Evolutionary conservation across 345 rosid genomes (phyloP).

Genomic region (Arabidopsis arenosa): DNA sequence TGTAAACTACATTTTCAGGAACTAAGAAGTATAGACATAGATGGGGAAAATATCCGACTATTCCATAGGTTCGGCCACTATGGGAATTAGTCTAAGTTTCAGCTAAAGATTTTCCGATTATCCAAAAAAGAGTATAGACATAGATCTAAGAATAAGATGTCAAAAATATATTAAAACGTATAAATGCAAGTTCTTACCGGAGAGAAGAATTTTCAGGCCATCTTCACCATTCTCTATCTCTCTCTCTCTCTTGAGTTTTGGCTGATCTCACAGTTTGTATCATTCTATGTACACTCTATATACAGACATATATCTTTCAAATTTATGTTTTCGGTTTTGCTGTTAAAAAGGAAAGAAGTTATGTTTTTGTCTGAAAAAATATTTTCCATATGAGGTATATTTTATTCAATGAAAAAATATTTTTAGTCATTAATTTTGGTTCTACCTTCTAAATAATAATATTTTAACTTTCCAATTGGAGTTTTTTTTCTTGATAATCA

Average conservation of each 20-base stretch:
- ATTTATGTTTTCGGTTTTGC: slow-evolving; percentile 30
- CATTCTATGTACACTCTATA: slow-evolving; percentile 8
- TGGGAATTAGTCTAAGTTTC: background rate
- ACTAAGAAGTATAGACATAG: background rate
- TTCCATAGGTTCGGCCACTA: background rate
- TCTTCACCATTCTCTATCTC: slow-evolving; percentile 12
- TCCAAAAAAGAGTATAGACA: background rate
- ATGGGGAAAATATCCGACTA: background rate
- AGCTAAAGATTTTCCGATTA: background rate
- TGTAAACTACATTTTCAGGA: background rate
- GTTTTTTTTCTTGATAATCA: background rate
- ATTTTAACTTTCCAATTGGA: background rate
- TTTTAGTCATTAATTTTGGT: slow-evolving; percentile 11
- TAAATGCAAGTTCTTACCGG: slow-evolving; percentile 19
- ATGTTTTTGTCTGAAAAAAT: slow-evolving; percentile 25
- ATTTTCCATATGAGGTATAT: slow-evolving; percentile 16
- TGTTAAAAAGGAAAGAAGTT: slow-evolving; percentile 35
- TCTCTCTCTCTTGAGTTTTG: background rate
- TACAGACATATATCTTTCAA: background rate
- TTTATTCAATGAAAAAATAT: background rate
- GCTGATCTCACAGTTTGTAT: background rate
- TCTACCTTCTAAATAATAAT: background rate
- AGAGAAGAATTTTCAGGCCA: slow-evolving; percentile 31
- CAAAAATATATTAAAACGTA: background rate
- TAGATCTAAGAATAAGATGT: background rate